Evolutionary conservation across 306 rosid genomes (phyloP).

Genomic region (Herpetospermum pedunculosum): DNA sequence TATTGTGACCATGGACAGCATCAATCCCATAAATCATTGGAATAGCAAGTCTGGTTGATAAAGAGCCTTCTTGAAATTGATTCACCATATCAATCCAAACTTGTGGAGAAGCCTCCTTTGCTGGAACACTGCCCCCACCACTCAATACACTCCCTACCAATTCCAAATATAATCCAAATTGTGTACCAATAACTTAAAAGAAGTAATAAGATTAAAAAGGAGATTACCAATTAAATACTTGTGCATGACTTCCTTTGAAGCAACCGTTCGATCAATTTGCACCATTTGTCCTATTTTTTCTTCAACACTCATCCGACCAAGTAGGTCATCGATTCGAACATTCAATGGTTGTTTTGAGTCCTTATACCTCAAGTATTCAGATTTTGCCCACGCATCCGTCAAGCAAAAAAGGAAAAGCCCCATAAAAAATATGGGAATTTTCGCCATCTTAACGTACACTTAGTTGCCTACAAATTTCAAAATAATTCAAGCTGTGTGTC

Average conservation of each 20-base stretch:
- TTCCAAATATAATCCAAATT: no score
- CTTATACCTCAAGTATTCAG: not conserved
- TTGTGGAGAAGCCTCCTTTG: conserved; percentile 17
- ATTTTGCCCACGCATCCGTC: not conserved
- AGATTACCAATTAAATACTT: conserved; percentile 1
- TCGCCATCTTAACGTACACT: not conserved
- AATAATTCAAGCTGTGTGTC: not conserved
- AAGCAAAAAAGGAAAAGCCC: not conserved
- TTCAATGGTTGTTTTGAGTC: not conserved
- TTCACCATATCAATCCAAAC: conserved; percentile 29
- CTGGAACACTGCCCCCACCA: conserved; percentile 26
- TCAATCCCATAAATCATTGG: conserved; percentile 36
- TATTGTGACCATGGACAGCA: conserved; percentile 33
- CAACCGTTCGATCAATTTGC: not conserved
- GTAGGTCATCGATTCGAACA: not conserved
- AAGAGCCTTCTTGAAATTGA: conserved; percentile 17
- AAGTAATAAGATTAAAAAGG: not conserved
- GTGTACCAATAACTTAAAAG: no score
- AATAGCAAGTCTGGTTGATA: conserved; percentile 28
- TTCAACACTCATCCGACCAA: not conserved
- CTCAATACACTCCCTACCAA: conserved; percentile 29
- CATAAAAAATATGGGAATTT: not conserved
- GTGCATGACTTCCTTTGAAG: not conserved
- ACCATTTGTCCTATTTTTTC: conserved; percentile 7
- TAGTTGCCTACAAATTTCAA: not conserved